phyloP scores from a whole-genome alignment of 2,329 filamentous ascomycete genomes.

The Mollisiaceae sp. region DNA sequence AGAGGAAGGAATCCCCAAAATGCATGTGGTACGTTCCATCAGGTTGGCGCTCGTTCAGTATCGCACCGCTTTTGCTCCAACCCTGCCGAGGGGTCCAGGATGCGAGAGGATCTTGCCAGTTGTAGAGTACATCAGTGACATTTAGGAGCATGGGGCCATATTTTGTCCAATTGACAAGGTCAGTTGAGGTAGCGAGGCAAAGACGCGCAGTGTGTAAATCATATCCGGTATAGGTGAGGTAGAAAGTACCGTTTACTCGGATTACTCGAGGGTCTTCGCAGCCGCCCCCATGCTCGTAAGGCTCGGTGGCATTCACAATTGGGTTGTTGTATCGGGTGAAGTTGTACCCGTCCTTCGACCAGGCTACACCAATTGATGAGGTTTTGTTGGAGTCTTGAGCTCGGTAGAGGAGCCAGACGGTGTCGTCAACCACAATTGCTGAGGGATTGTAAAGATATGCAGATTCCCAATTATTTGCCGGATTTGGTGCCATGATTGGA shows the following conservation, averaged over 20 bases:
- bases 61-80: slow-evolving; percentile 39
- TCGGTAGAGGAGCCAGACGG: slow-evolving; percentile 45
- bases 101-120: slow-evolving; percentile 33
- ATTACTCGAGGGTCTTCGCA: slow-evolving; percentile 46
- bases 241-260: slow-evolving; percentile 45
- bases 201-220: slow-evolving; percentile 42
- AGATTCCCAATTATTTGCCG: slow-evolving; percentile 38
- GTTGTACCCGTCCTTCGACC: slow-evolving; percentile 44
- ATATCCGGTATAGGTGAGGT: slow-evolving; percentile 46
- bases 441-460: slow-evolving; percentile 41
- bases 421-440: slow-evolving; percentile 41
- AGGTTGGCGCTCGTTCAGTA: slow-evolving; percentile 40
- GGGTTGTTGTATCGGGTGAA: slow-evolving; percentile 45
- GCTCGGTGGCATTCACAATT: slow-evolving; percentile 42
- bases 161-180: slow-evolving; percentile 46
- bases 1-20: slow-evolving; percentile 43
- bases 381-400: slow-evolving; percentile 43
- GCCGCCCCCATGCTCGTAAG: slow-evolving; percentile 43
- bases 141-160: slow-evolving; percentile 40
- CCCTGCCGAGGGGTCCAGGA: slow-evolving; percentile 20
- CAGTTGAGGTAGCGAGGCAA: slow-evolving; percentile 45
- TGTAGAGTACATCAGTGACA: slow-evolving; percentile 30
- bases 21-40: slow-evolving; percentile 45
- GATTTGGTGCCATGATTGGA: slow-evolving; percentile 32
- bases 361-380: slow-evolving; percentile 45